Evolutionary conservation across 345 rosid genomes (phyloP).

Genomic region (Physaria fendleri): DNA sequence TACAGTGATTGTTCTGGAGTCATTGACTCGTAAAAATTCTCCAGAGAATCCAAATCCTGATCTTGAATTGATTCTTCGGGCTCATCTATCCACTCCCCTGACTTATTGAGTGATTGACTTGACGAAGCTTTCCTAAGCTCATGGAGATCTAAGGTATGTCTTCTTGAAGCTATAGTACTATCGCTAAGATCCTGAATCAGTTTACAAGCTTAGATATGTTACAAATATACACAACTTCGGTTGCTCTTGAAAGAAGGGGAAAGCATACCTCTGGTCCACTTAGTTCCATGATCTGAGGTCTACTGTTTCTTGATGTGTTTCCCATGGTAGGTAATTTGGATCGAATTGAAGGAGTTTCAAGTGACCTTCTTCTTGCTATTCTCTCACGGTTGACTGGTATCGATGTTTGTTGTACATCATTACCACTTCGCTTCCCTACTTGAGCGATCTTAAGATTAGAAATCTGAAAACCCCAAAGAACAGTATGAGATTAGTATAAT

Average conservation of each 20-base stretch:
- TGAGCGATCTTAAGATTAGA: conserved; percentile 66
- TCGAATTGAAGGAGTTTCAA: conserved; percentile 38
- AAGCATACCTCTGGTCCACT: conserved; percentile 55
- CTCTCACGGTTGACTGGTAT: conserved; percentile 43
- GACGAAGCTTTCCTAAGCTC: conserved; percentile 46
- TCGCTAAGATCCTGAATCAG: conserved; percentile 32
- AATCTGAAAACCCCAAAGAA: conserved; percentile 38
- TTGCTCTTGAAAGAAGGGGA: background rate
- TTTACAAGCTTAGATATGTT: conserved; percentile 24
- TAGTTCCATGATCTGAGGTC: conserved; percentile 48
- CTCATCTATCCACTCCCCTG: conserved; percentile 71
- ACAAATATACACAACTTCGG: background rate
- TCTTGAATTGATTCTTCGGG: conserved; percentile 18
- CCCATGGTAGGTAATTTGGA: conserved; percentile 40
- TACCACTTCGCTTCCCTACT: conserved; percentile 51
- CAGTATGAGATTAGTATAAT: background rate
- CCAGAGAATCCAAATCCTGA: background rate
- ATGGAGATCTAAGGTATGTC: conserved; percentile 60
- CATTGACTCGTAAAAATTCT: conserved; percentile 5
- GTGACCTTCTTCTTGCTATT: conserved; percentile 37
- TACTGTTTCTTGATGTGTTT: conserved; percentile 29
- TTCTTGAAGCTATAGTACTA: conserved; percentile 45
- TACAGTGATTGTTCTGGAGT: conserved; percentile 13
- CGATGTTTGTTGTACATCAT: conserved; percentile 32
- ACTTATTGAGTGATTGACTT: conserved; percentile 35